These are phyloP conservation scores for Trichoderma koningiopsis DNA, from an alignment of 2,329 filamentous ascomycete genomes.

Conservation along the genomic window DNA sequence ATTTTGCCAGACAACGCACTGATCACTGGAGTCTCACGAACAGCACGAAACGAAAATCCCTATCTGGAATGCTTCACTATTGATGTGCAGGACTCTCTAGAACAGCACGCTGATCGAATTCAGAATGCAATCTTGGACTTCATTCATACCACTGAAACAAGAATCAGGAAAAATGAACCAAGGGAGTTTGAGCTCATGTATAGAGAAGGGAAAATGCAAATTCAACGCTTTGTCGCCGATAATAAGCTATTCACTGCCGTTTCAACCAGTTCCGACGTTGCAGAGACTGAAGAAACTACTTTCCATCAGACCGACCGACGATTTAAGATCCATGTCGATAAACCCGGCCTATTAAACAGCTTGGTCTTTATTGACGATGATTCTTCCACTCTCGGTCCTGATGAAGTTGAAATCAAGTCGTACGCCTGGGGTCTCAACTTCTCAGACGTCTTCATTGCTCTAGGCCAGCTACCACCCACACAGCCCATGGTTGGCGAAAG, in stretches of 20 bases:
- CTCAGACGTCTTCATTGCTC: constrained; percentile 41
- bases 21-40: constrained; percentile 3
- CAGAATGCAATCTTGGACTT: not conserved
- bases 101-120: not conserved
- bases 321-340: not conserved
- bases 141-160: not conserved
- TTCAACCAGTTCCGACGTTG: not conserved
- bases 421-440: constrained; percentile 39
- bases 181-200: constrained; percentile 2
- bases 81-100: constrained; percentile 4
- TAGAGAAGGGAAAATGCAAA: not conserved
- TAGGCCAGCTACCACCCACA: constrained; percentile 38
- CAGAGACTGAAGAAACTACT: not conserved
- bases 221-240: not conserved
- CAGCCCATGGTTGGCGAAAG: constrained; percentile 39
- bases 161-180: not conserved
- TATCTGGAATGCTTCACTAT: constrained; percentile 13
- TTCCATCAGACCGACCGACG: not conserved
- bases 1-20: not conserved
- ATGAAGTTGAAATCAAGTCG: constrained; percentile 27
- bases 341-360: constrained; percentile 29
- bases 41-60: constrained; percentile 5
- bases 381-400: constrained; percentile 24
- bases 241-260: not conserved
- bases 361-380: constrained; percentile 29